These are phyloP conservation scores for Lactifluus subvellereus DNA, from an alignment of 768 basidiomycete genomes.

Conservation along the genomic window DNA sequence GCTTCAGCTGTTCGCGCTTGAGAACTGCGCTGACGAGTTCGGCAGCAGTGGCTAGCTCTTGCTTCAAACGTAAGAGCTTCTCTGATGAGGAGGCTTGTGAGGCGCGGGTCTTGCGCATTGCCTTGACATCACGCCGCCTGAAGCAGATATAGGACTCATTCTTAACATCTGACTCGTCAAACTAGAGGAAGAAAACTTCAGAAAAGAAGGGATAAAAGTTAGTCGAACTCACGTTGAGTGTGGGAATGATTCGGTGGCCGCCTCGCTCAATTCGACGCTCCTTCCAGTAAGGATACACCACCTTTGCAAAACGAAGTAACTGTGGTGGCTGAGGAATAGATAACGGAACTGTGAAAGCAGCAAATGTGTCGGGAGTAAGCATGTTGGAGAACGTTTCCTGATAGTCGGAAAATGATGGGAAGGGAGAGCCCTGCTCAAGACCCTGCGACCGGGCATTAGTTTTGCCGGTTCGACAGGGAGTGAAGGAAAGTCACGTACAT, in stretches of 20 bases:
- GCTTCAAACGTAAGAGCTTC: conserved; percentile 74
- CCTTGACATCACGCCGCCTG: conserved; percentile 89
- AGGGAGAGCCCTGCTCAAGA: conserved; percentile 59
- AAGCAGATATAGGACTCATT: conserved; percentile 98
- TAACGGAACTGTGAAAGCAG: conserved; percentile 58
- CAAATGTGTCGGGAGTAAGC: conserved; percentile 58
- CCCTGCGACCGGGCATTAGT: conserved; percentile 36
- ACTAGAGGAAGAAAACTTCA: conserved; percentile 37
- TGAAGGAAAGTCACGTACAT: conserved; percentile 47
- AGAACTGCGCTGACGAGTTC: conserved; percentile 67
- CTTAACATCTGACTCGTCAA: conserved; percentile 82
- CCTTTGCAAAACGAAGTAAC: conserved; percentile 63
- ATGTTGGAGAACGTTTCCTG: conserved; percentile 59
- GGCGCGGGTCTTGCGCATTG: conserved; percentile 88
- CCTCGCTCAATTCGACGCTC: conserved; percentile 72
- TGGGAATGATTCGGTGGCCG: conserved; percentile 83
- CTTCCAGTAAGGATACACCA: conserved; percentile 86
- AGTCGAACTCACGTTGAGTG: conserved; percentile 64
- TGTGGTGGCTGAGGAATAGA: conserved; percentile 61
- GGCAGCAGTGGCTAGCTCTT: conserved; percentile 65
- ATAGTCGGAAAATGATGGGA: conserved; percentile 69
- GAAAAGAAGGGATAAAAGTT: neutral
- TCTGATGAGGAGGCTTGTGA: conserved; percentile 87
- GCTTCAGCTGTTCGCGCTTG: conserved; percentile 71
- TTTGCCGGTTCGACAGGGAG: neutral